Percentiles rank a stretch among this genome's conserved stretches.
Evolutionary conservation across 331 rosid species (phyloP).

Genomic region (Erythrophleum ivorense): DNA sequence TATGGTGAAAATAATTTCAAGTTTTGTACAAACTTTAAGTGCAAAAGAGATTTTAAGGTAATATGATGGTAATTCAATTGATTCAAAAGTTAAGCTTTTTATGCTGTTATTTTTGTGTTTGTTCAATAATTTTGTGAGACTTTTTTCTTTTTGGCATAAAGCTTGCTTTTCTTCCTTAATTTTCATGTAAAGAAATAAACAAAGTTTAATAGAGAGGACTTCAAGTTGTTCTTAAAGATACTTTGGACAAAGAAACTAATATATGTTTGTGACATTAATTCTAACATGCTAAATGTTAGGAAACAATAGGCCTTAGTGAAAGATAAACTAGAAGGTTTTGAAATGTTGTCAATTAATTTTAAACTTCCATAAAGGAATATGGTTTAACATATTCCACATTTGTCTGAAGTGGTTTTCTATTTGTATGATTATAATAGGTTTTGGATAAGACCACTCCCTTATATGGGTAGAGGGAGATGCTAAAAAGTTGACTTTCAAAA

Average conservation of each 20-base stretch:
- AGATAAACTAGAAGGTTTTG: conserved; percentile 55
- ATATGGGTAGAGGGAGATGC: conserved; percentile 93
- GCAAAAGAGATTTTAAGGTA: not conserved
- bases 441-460: conserved; percentile 72
- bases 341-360: conserved; percentile 15
- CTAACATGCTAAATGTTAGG: conserved; percentile 87
- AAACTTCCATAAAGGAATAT: conserved; percentile 28
- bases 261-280: conserved; percentile 88
- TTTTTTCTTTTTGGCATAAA: not conserved
- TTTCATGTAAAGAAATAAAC: conserved; percentile 37
- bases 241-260: conserved; percentile 70
- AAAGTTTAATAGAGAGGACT: conserved; percentile 67
- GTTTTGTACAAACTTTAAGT: conserved; percentile 14
- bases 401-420: conserved; percentile 32
- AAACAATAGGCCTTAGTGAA: conserved; percentile 67
- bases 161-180: conserved; percentile 14
- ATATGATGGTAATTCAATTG: conserved; percentile 6
- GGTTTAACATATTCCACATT: conserved; percentile 23
- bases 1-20: not conserved
- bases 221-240: conserved; percentile 57
- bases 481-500: conserved; percentile 69
- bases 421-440: conserved; percentile 54
- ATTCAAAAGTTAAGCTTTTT: conserved; percentile 9
- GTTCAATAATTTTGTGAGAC: not conserved
- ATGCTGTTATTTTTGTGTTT: conserved; percentile 3